Percentiles rank a stretch among this genome's conserved stretches.
Conservation (phyloP, 2,329 filamentous ascomycete species). For the Penicillium oxalicum region DNA sequence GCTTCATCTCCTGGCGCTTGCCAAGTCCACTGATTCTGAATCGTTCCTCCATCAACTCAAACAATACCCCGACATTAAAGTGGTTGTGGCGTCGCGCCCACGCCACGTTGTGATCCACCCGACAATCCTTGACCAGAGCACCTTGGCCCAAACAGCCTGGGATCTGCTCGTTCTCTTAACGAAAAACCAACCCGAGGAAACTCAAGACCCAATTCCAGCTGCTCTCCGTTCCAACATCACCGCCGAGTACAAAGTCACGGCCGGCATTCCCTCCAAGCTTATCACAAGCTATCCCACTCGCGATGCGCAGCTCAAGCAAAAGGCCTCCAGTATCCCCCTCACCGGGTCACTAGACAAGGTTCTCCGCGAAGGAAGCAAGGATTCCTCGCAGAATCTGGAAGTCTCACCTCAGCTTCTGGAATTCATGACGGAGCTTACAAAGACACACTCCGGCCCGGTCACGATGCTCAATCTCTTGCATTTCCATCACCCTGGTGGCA, state of each 20-base stretch:
- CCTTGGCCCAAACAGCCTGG: slow-evolving; percentile 28
- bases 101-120: slow-evolving; percentile 34
- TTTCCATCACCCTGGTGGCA: slow-evolving; percentile 47
- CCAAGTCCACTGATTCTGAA: slow-evolving; percentile 16
- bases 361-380: slow-evolving; percentile 23
- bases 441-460: slow-evolving; percentile 41
- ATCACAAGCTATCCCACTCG: slow-evolving; percentile 23
- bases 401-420: slow-evolving; percentile 45
- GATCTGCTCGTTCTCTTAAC: slow-evolving; percentile 34
- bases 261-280: slow-evolving; percentile 34
- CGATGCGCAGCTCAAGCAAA: slow-evolving; percentile 17
- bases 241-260: slow-evolving; percentile 28
- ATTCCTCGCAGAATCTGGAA: slow-evolving; percentile 48
- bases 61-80: slow-evolving; percentile 17
- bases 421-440: slow-evolving; percentile 43
- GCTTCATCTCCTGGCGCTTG: slow-evolving; percentile 31
- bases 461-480: slow-evolving; percentile 60
- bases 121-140: slow-evolving; percentile 24
- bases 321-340: slow-evolving; percentile 15
- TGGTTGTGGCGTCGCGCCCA: slow-evolving; percentile 33
- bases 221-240: slow-evolving; percentile 14
- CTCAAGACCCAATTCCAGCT: slow-evolving; percentile 16
- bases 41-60: slow-evolving; percentile 26
- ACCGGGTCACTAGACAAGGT: slow-evolving; percentile 25
- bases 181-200: not conserved